Conservation (phyloP, 1,139 yeast genomes). For the Geotrichum candidum region DNA sequence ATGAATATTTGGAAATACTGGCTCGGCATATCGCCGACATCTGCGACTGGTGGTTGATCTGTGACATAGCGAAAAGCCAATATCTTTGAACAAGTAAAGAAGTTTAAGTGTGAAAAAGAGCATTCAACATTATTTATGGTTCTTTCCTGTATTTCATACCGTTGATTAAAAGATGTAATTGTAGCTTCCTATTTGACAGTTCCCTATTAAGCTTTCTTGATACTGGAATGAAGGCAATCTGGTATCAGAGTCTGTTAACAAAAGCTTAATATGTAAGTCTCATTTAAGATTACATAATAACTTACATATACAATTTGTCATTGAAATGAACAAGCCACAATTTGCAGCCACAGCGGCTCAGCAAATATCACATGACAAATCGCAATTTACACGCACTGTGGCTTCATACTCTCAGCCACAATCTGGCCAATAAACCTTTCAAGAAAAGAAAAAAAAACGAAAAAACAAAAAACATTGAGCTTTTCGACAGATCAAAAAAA, state of each 20-base stretch:
- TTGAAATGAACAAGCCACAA: conserved; percentile 1
- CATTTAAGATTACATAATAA: neutral
- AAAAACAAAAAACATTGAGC: neutral
- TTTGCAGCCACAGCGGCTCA: conserved; percentile 4
- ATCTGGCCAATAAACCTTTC: conserved; percentile 3
- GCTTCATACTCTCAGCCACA: conserved; percentile 17
- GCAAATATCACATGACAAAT: conserved; percentile 16
- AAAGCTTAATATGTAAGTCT: neutral
- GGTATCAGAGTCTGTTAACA: no score
- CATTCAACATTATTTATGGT: neutral
- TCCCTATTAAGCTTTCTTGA: no score
- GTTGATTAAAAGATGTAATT: neutral
- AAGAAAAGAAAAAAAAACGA: neutral
- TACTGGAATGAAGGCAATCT: no score
- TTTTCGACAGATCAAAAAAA: neutral
- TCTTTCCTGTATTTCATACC: neutral
- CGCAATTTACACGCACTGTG: conserved; percentile 17
- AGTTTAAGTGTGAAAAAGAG: neutral
- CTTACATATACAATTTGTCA: neutral
- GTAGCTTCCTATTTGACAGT: neutral
- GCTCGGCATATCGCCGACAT: neutral
- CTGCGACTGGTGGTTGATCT: neutral
- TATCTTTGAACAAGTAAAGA: no score
- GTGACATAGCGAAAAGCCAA: neutral
- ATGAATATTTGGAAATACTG: conserved; percentile 1